phyloP scores from a whole-genome alignment of 768 basidiomycete genomes.

The Hypholoma fasciculare region DNA sequence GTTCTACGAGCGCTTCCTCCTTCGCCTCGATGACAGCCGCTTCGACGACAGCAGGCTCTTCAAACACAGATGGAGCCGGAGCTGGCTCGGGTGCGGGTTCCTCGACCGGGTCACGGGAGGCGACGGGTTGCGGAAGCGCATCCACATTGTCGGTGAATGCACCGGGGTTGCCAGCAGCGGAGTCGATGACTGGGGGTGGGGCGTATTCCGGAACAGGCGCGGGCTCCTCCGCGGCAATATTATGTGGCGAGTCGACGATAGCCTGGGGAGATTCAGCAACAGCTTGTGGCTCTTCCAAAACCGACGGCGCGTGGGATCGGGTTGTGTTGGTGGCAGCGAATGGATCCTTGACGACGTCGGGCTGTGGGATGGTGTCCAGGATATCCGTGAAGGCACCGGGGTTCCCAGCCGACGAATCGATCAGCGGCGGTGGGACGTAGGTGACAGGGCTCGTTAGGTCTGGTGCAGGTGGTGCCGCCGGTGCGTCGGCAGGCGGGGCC shows the following conservation, averaged over 20 bases:
- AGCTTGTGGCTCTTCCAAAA: background rate
- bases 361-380: constrained; percentile 42
- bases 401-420: constrained; percentile 39
- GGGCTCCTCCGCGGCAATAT: constrained; percentile 4
- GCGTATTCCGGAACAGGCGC: constrained; percentile 23
- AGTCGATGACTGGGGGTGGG: constrained; percentile 40
- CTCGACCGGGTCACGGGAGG: constrained; percentile 26
- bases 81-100: background rate
- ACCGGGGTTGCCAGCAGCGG: constrained; percentile 41
- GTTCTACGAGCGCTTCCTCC: background rate
- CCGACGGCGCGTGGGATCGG: constrained; percentile 9
- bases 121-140: constrained; percentile 27
- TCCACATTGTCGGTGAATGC: constrained; percentile 55
- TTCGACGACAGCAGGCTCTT: too few relatives aligned
- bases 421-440: constrained; percentile 38
- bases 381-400: constrained; percentile 56
- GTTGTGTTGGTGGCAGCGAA: constrained; percentile 16
- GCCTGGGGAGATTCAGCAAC: background rate
- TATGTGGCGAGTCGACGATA: too few relatives aligned
- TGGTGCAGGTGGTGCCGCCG: background rate
- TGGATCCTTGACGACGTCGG: constrained; percentile 29
- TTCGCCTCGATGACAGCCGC: too few relatives aligned
- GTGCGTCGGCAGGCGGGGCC: background rate
- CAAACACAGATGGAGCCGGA: background rate
- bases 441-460: constrained; percentile 21